Base-by-base conservation (phyloP, 139 green algal species). In the Zygnema cylindricum region DNA sequence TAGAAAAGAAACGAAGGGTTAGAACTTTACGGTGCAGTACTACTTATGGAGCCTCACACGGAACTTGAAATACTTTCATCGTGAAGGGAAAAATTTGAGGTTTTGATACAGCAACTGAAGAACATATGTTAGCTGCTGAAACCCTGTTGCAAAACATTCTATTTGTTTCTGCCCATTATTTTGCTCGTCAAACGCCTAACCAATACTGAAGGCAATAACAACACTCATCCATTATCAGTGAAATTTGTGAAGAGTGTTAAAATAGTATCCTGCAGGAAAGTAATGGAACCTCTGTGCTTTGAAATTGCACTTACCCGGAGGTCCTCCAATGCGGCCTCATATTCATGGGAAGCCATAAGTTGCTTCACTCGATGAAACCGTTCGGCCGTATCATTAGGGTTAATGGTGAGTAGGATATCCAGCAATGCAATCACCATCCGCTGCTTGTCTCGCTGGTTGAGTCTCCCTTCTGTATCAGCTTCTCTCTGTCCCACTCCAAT, bases 391-490 rank as follows among this genome's bases (percentile, higher is more conserved):
- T 83, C 49, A 69, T 16, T 32, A 49, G 89, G 84, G 76, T 42
- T 79, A 36, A 92, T 33, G 30, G 57, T 55, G n/a, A 90, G 43
- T 33, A 90, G 40, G 39, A 86, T 32, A 49, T 81, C 38, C 85
- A 92, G 85, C 7, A 91, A 86, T 2, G 77, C 55, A 0, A 76
- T 55, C 41, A 89, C 38, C 1, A 43, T 55, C 43, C 81, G 40
- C 69, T 75, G 88, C 69, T 63, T 43, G 43, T 73, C 78, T 7
- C 36, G 21, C 42, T 23, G 1, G 22, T 78, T n/a, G 54, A 33
- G 78, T 55, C 78, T 3, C 30, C 78, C 0, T 55, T 38, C 2
- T 40, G 22, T 40, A 39, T 82, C 43, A 55, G 39, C n/a, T 69
- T 82, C 32, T 39, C 38, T 0, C 78, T n/a, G n/a, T n/a, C n/a